Base-by-base conservation (phyloP, 257 asterid species). In the Solanum pimpinellifolium region DNA sequence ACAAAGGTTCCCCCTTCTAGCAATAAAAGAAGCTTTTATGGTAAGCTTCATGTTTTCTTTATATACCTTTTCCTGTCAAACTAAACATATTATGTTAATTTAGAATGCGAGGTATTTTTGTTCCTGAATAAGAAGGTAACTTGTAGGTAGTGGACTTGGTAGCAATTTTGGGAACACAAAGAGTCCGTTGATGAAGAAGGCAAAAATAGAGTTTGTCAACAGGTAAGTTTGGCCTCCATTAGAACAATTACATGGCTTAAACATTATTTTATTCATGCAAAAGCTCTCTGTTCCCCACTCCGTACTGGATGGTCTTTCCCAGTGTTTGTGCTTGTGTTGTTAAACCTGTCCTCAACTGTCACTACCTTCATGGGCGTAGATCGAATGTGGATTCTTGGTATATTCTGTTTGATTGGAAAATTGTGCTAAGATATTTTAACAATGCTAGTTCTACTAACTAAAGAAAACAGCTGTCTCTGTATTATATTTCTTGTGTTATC, bases 1-100 rank as follows among this genome's bases (percentile, higher is more conserved):
- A 81, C 94, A n/a, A 96, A 95, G 90, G 92, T 93, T 91, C 99
- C 99, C 29, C 98, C 99, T 89, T 91, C 98, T 76, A 90, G 98
- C 91, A 84, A 46, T 78, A 96, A 92, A 92, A 93, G 98, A 92
- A 93, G 91, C 90, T 93, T 69, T 85, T 92, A 97, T 90, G 98
- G 99, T 96, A 93, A 86, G 78, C 82, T 35, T 80, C 87, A 78
- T 85, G 65, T 89, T 81, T 70, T 47, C 87, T 77, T 83, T 56
- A 86, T 62, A 47, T 85, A 66, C 65, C 39, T 41, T 85, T 62
- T 85, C 16, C 41, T 87, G 2, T 44, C 49, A 11, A 9, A 73
- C 29, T 37, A 37, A 69, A 65, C 70, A 82, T 41, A 27, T 52
- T 41, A 27, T n/a, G 35, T 23, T 70, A 9, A 21, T 83, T 49